Conservation (phyloP, 495 filamentous ascomycete genomes). For the Astrocystis sublimbata region DNA sequence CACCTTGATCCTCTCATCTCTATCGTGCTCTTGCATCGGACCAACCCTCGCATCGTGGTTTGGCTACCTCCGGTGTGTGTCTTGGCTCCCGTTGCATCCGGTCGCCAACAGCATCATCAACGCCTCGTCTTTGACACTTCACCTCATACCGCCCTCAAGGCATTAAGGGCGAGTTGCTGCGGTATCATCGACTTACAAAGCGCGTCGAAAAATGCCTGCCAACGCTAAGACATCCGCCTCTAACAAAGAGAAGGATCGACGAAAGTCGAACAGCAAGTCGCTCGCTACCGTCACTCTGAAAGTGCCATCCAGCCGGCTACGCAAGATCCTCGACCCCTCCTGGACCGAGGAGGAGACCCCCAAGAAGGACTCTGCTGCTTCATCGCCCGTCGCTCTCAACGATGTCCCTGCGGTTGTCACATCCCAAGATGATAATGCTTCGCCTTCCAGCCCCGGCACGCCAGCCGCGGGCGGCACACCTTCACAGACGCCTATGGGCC, state of each 20-base stretch:
- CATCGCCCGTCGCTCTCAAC: conserved; percentile 22
- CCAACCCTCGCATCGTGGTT: conserved; percentile 26
- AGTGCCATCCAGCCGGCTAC: conserved; percentile 40
- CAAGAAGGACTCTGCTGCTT: conserved; percentile 30
- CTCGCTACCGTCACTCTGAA: conserved; percentile 40
- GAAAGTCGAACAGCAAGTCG: conserved; percentile 40
- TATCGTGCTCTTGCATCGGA: conserved; percentile 15
- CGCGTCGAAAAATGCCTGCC: conserved; percentile 42
- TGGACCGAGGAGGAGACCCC: conserved; percentile 47
- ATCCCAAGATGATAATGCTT: conserved; percentile 48
- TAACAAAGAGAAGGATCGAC: conserved; percentile 53
- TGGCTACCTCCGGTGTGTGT: conserved; percentile 16
- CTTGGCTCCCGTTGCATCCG: conserved; percentile 1
- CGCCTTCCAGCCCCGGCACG: conserved; percentile 49
- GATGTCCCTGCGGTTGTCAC: conserved; percentile 22
- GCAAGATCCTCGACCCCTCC: conserved; percentile 45
- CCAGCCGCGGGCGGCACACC: conserved; percentile 46
- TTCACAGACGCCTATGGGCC: conserved; percentile 47
- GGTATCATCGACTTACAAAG: conserved; percentile 20
- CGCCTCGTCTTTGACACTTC: conserved; percentile 15
- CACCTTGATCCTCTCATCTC: conserved; percentile 12
- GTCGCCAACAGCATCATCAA: conserved; percentile 15
- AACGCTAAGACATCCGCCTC: conserved; percentile 40
- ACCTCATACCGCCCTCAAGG: conserved; percentile 8
- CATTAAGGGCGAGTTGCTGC: neutral